Evolutionary conservation across 352 stramenopile genomes (phyloP).

Genomic region (Globisporangium cylindrosporum): DNA sequence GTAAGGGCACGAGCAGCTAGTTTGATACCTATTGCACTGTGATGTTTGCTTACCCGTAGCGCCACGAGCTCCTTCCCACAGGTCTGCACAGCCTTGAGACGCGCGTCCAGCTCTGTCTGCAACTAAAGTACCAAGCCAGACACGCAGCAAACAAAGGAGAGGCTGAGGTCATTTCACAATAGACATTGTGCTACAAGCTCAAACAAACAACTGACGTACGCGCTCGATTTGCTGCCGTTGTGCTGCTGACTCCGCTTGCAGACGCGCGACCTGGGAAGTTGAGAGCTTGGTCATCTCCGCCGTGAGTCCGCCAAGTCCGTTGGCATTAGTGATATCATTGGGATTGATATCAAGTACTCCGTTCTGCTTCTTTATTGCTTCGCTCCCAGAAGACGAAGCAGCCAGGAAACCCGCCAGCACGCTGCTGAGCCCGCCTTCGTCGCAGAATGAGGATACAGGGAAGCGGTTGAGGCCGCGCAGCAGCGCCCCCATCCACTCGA

Average conservation of each 20-base stretch:
- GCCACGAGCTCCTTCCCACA: conserved; percentile 65
- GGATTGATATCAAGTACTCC: background rate
- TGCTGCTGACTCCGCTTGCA: conserved; percentile 44
- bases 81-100: conserved; percentile 47
- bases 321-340: conserved; percentile 3
- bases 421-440: conserved; percentile 61
- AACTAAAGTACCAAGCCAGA: conserved; percentile 31
- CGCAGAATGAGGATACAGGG: conserved; percentile 68
- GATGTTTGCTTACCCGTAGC: conserved; percentile 34
- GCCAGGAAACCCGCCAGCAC: conserved; percentile 40
- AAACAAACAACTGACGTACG: background rate
- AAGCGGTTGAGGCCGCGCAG: conserved; percentile 69
- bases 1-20: background rate
- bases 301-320: background rate
- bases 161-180: no score
- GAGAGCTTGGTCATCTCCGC: conserved; percentile 21
- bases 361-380: background rate
- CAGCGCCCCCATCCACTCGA: conserved; percentile 65
- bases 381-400: background rate
- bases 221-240: conserved; percentile 48
- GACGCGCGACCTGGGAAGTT: conserved; percentile 39
- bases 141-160: background rate
- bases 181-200: no score
- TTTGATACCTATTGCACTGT: background rate
- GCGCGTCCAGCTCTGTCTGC: conserved; percentile 52